Evolutionary conservation across 2,329 filamentous ascomycete genomes (phyloP).

Genomic region (Penicillium sp.): DNA sequence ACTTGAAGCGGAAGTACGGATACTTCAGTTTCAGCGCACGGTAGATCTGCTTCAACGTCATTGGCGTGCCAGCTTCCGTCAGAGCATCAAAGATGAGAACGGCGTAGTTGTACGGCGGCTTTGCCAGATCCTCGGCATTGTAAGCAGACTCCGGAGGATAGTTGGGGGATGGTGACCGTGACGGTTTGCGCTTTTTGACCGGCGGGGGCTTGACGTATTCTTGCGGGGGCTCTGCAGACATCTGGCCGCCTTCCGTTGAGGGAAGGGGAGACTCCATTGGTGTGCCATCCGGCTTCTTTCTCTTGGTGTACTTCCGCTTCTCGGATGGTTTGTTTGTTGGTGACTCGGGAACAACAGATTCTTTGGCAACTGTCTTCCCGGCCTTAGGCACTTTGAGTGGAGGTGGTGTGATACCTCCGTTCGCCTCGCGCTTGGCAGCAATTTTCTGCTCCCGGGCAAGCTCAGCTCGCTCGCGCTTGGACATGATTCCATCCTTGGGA

Average conservation of each 20-base stretch:
- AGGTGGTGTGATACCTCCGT: slow-evolving; percentile 48
- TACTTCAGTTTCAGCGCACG: slow-evolving; percentile 63
- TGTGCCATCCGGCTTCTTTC: slow-evolving; percentile 46
- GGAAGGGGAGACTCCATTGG: slow-evolving; percentile 44
- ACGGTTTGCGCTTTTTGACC: slow-evolving; percentile 54
- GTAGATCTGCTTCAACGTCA: slow-evolving; percentile 67
- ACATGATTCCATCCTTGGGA: slow-evolving; percentile 67
- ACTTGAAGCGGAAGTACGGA: slow-evolving; percentile 62
- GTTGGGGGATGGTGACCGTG: slow-evolving; percentile 61
- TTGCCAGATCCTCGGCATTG: slow-evolving; percentile 62
- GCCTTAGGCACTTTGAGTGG: slow-evolving; percentile 33
- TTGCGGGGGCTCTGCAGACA: slow-evolving; percentile 38
- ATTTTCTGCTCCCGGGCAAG: slow-evolving; percentile 55
- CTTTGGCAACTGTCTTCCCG: slow-evolving; percentile 33
- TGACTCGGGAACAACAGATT: slow-evolving; percentile 38
- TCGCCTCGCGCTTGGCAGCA: slow-evolving; percentile 48
- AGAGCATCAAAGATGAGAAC: slow-evolving; percentile 65
- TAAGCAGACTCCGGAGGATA: slow-evolving; percentile 60
- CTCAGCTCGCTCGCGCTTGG: slow-evolving; percentile 60
- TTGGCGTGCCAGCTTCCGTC: slow-evolving; percentile 55
- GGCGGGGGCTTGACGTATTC: slow-evolving; percentile 46
- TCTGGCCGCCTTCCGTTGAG: slow-evolving; percentile 44
- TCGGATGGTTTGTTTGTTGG: slow-evolving; percentile 42
- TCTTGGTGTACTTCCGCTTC: slow-evolving; percentile 51
- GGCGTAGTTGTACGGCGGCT: slow-evolving; percentile 63